These are phyloP conservation scores for Encephalitozoon cuniculi DNA, from an alignment of 371 early-diverging fungal genomes.

Conservation along the genomic window DNA sequence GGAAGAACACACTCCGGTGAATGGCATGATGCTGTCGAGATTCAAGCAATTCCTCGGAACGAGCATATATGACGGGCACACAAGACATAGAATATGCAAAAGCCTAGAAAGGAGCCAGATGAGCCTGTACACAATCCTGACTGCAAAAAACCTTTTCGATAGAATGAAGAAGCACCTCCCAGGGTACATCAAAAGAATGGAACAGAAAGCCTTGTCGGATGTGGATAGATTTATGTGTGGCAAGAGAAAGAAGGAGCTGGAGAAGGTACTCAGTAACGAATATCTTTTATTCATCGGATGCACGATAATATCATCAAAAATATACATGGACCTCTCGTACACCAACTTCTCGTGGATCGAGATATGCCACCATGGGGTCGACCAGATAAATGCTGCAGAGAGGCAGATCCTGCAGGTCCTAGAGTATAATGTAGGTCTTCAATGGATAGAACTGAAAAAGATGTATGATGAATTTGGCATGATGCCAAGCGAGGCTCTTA, in stretches of 20 bases:
- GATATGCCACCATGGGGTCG: background rate
- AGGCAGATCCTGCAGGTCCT: slow-evolving; percentile 1
- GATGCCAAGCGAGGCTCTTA: background rate
- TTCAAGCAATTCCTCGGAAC: background rate
- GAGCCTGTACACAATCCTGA: slow-evolving; percentile 9
- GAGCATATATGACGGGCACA: background rate
- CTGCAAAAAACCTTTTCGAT: slow-evolving; percentile 22
- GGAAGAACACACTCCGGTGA: background rate
- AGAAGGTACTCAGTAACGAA: background rate
- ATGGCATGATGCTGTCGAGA: background rate
- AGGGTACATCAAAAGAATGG: background rate
- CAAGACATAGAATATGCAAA: slow-evolving; percentile 10
- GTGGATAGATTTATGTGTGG: background rate
- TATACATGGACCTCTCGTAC: slow-evolving; percentile 28
- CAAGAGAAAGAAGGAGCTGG: background rate
- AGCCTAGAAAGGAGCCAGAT: background rate
- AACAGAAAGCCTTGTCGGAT: background rate
- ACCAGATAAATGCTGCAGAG: slow-evolving; percentile 19
- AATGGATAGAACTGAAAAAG: slow-evolving; percentile 13
- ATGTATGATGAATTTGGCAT: slow-evolving; percentile 2
- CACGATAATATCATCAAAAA: slow-evolving; percentile 12
- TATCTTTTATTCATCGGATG: slow-evolving; percentile 18
- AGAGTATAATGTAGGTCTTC: slow-evolving; percentile 14
- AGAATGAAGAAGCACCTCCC: background rate
- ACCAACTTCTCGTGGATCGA: slow-evolving; percentile 38